Evolutionary conservation across 345 rosid genomes (phyloP).

Genomic region (Nasturtium officinale): DNA sequence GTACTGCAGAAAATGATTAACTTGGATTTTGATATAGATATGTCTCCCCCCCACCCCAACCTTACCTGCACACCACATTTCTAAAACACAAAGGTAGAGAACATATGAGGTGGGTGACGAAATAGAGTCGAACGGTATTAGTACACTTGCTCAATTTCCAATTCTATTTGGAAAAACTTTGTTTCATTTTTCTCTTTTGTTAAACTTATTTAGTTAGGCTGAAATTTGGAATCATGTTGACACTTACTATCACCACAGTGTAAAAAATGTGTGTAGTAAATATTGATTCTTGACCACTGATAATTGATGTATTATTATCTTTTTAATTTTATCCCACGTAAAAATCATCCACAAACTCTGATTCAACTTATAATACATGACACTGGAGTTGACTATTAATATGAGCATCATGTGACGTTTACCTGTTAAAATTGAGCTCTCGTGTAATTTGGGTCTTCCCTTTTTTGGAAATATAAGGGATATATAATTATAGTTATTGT

Average conservation of each 20-base stretch:
- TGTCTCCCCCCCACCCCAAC: too few species aligned
- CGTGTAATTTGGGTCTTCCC: background rate
- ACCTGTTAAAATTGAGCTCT: background rate
- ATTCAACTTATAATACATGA: conserved; percentile 2
- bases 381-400: background rate
- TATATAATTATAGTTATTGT: background rate
- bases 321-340: background rate
- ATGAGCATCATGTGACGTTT: background rate
- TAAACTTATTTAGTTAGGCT: background rate
- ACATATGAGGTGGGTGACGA: too few species aligned
- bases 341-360: background rate
- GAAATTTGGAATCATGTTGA: background rate
- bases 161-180: background rate
- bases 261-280: background rate
- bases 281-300: background rate
- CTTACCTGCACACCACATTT: too few species aligned
- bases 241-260: background rate
- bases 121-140: conserved; percentile 22
- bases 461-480: background rate
- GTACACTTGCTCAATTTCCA: conserved; percentile 1
- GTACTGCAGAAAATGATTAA: too few species aligned
- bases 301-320: too few species aligned
- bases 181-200: background rate
- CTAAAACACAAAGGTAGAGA: too few species aligned
- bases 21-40: background rate